Evolutionary conservation across 768 basidiomycete genomes (phyloP).

Genomic region (Russula earlei): DNA sequence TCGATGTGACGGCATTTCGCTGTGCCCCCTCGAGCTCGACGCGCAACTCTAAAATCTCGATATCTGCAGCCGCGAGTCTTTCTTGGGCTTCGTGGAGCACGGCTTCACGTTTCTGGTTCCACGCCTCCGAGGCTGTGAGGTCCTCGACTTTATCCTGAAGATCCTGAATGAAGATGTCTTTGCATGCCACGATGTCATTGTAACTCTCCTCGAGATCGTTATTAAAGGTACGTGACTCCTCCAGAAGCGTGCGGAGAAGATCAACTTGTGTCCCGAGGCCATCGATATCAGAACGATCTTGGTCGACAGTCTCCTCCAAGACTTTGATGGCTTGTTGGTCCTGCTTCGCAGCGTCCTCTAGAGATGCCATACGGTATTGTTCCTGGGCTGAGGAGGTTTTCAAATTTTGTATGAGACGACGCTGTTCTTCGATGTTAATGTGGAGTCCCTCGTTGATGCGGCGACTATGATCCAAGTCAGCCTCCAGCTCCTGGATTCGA

Average conservation of each 20-base stretch:
- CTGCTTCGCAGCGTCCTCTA: conserved; percentile 2
- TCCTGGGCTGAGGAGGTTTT: neutral
- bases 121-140: neutral
- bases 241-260: conserved; percentile 11
- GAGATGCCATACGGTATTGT: conserved; percentile 1
- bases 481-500: conserved; percentile 10
- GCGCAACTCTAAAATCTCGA: conserved; percentile 17
- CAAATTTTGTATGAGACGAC: neutral
- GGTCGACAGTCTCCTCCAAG: conserved; percentile 3
- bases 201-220: conserved; percentile 17
- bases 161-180: conserved; percentile 18
- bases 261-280: conserved; percentile 7
- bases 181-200: conserved; percentile 11
- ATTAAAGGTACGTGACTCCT: conserved; percentile 13
- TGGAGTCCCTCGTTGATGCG: conserved; percentile 7
- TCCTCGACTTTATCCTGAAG: conserved; percentile 13
- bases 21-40: conserved; percentile 17
- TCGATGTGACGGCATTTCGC: conserved; percentile 15
- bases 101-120: conserved; percentile 6
- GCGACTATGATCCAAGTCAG: conserved; percentile 1
- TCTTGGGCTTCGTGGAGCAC: conserved; percentile 10
- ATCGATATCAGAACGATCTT: conserved; percentile 2
- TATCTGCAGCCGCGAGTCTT: conserved; percentile 13
- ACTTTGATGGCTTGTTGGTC: conserved; percentile 3
- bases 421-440: neutral